phyloP scores from a whole-genome alignment of 495 filamentous ascomycete species.

The Penicillium crystallinum region DNA sequence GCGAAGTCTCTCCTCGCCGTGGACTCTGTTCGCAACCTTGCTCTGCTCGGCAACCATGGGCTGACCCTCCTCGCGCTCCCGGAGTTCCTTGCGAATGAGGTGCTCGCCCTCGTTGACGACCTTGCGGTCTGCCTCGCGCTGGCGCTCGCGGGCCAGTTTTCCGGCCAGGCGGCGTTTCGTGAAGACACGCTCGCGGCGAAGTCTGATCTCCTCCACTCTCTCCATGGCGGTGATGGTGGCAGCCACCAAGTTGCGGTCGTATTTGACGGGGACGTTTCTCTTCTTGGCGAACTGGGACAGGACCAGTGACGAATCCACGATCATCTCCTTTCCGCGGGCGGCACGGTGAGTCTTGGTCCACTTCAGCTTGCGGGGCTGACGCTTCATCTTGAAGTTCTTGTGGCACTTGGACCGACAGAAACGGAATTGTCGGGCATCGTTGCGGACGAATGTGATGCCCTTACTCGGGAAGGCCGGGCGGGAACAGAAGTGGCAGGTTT shows the following conservation, averaged over 20 bases:
- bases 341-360: constrained; percentile 78
- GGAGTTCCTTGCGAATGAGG: constrained; percentile 53
- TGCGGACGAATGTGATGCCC: constrained; percentile 82
- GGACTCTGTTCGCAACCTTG: constrained; percentile 32
- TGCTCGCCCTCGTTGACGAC: constrained; percentile 90
- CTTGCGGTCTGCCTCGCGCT: constrained; percentile 67
- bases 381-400: constrained; percentile 99
- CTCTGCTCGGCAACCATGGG: constrained; percentile 36
- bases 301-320: constrained; percentile 86
- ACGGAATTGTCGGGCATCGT: constrained; percentile 61
- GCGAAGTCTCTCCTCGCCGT: constrained; percentile 49
- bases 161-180: constrained; percentile 90
- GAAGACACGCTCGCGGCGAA: constrained; percentile 77
- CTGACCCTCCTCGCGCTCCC: constrained; percentile 40
- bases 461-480: constrained; percentile 78
- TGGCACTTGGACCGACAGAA: constrained; percentile 90
- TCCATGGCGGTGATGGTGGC: constrained; percentile 89
- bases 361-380: constrained; percentile 74
- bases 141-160: constrained; percentile 71
- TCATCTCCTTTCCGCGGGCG: constrained; percentile 81
- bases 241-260: constrained; percentile 84
- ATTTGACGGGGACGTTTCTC: constrained; percentile 90
- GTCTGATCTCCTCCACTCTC: constrained; percentile 80
- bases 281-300: constrained; percentile 87
- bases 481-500: constrained; percentile 91